These are phyloP conservation scores for Teunomyces barrocoloradensis DNA, from an alignment of 805 yeast species.

Conservation along the genomic window DNA sequence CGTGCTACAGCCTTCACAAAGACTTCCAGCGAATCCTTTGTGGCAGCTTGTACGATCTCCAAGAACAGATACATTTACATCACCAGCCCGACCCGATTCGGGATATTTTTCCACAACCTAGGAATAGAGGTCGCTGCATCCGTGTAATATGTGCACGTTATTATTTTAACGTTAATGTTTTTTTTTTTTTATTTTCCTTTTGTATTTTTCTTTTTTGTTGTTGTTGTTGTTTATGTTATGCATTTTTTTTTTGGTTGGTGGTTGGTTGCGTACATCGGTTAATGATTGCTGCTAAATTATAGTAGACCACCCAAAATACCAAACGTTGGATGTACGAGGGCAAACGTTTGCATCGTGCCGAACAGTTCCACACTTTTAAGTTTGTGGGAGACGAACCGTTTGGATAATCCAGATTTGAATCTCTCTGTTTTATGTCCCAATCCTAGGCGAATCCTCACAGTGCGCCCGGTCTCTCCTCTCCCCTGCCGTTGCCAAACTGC, in stretches of 20 bases:
- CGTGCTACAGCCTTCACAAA: neutral
- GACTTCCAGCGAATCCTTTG: too few species aligned
- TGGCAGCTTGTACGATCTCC: too few species aligned
- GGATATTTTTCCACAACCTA: too few species aligned
- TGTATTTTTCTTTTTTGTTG: too few species aligned
- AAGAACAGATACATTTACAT: too few species aligned
- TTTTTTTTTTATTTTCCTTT: neutral
- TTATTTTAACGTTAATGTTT: neutral
- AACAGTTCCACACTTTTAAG: neutral
- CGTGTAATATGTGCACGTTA: too few species aligned
- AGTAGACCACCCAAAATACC: neutral
- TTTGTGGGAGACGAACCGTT: neutral
- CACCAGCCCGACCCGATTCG: too few species aligned
- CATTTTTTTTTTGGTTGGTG: neutral
- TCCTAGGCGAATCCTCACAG: neutral
- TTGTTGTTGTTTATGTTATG: neutral
- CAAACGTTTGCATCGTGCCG: neutral
- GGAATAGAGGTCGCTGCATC: too few species aligned
- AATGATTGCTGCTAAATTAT: neutral
- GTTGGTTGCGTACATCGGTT: neutral
- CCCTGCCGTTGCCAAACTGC: neutral
- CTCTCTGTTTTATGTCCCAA: neutral
- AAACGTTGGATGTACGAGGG: neutral
- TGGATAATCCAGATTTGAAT: neutral
- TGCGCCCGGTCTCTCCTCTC: neutral